Conservation (phyloP, 352 stramenopile species). For the Globisporangium spiculum region DNA sequence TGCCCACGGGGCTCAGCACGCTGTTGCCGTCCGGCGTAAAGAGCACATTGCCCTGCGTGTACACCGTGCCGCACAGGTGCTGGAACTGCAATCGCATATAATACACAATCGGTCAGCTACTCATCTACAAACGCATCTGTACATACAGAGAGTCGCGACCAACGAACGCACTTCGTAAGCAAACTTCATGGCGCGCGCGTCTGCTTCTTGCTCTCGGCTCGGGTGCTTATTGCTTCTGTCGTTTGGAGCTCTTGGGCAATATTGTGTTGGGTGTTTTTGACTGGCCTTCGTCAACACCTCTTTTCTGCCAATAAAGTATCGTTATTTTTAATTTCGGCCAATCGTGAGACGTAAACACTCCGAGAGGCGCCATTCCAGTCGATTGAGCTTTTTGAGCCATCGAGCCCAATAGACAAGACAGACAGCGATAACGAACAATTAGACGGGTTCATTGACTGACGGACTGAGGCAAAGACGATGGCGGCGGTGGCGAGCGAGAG, state of each 20-base stretch:
- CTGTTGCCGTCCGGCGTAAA: constrained; percentile 93
- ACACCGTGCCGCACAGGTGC: constrained; percentile 92
- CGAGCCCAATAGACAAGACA: neutral
- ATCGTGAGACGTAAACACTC: constrained; percentile 16
- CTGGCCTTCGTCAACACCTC: constrained; percentile 22
- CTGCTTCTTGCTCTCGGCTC: constrained; percentile 7
- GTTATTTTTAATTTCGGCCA: constrained; percentile 23
- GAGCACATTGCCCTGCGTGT: constrained; percentile 92
- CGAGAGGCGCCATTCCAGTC: neutral
- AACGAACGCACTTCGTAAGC: constrained; percentile 60
- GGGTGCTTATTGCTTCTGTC: constrained; percentile 11
- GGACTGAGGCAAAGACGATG: constrained; percentile 14
- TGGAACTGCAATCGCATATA: constrained; percentile 69
- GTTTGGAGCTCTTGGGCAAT: constrained; percentile 19
- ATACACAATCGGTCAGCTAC: neutral
- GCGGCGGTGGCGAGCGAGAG: constrained; percentile 28
- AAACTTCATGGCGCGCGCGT: constrained; percentile 72
- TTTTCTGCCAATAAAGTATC: constrained; percentile 31
- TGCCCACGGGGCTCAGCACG: constrained; percentile 91
- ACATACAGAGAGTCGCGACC: neutral
- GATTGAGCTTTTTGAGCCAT: constrained; percentile 1
- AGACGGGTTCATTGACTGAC: neutral
- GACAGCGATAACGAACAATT: neutral
- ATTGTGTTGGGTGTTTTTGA: constrained; percentile 23
- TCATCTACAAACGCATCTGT: neutral